Base-by-base conservation (phyloP, 495 filamentous ascomycete species). In the Mytilinidion resinicola region DNA sequence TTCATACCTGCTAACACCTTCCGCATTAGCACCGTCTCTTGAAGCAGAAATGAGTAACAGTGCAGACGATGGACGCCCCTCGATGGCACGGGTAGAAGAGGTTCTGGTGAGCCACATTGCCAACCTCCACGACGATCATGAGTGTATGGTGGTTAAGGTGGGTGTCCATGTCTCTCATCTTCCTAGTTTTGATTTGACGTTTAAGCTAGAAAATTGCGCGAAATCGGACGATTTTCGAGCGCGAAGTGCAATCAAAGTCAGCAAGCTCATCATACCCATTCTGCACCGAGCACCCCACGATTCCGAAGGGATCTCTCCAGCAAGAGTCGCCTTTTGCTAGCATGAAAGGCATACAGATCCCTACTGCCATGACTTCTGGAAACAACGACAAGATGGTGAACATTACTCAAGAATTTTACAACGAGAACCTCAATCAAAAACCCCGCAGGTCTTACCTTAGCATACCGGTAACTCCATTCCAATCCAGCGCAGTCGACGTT, bases 281-380 rank as follows among this genome's bases (percentile, higher is more conserved):
- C 5, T 9, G 12, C 8, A 30, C 4, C 14, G 14, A n/a, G 15
- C 19, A 34, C 47, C 25, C 53, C 8, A 56, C 35, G 9, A 46
- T 51, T 5, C 37, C 37, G 3, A 20, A 56, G n/a, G 37, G 30
- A 36, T 46, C 14, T 38, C 9, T 46, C 4, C 53, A 61, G 35
- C 35, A 34, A 1, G 3, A 36, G 14, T 63, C 55, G n/a, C 60
- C 60, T 4, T 63, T 63, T 49, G n/a, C 14, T 10, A 33, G 21
- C 11, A 58, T 63, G 60, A 25, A 53, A 14, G n/a, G 54, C n/a
- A 57, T 62, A 9, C 58, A 61, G 36, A 6, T 47, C 21, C 38
- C 56, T 30, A 48, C 35, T 10, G 11, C 25, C 44, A 9, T 20
- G 12, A 37, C 8, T n/a, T 10, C 11, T 35, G 12, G 11, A 33